These are phyloP conservation scores for Amanita thiersii DNA, from an alignment of 768 basidiomycete species.

Conservation along the genomic window DNA sequence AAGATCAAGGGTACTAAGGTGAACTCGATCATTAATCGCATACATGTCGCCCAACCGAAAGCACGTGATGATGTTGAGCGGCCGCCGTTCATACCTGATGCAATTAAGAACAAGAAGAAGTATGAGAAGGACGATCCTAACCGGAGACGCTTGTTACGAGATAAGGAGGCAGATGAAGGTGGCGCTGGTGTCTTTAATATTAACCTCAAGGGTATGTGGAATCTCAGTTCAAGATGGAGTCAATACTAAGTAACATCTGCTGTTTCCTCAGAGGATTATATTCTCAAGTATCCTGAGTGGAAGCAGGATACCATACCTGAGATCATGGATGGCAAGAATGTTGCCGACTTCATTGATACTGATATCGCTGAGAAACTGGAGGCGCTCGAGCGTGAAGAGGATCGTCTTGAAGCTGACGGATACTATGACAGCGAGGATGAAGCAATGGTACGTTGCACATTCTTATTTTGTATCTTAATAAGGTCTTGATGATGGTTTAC, in stretches of 20 bases:
- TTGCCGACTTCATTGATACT: constrained; percentile 97
- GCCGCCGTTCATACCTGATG: constrained; percentile 84
- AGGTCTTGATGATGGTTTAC: constrained; percentile 13
- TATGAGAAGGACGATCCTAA: constrained; percentile 85
- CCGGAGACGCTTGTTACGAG: constrained; percentile 64
- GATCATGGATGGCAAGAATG: constrained; percentile 96
- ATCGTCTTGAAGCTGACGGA: constrained; percentile 86
- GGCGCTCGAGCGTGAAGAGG: constrained; percentile 94
- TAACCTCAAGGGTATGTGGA: constrained; percentile 74
- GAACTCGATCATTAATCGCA: constrained; percentile 87
- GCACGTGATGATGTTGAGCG: constrained; percentile 86
- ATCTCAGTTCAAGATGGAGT: neutral
- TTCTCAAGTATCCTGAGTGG: constrained; percentile 88
- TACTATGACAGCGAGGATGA: constrained; percentile 91
- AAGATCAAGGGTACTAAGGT: constrained; percentile 94
- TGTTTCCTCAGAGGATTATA: constrained; percentile 71
- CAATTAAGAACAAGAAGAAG: constrained; percentile 65
- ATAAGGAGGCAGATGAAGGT: constrained; percentile 80
- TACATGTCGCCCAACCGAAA: constrained; percentile 91
- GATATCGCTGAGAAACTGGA: constrained; percentile 97
- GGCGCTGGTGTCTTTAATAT: constrained; percentile 89
- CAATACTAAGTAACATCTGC: neutral
- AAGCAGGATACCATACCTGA: constrained; percentile 98
- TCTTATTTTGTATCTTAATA: neutral
- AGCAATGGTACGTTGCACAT: constrained; percentile 42